These are phyloP conservation scores for Strigomonas galati DNA, from an alignment of 208 protist species.

Conservation along the genomic window DNA sequence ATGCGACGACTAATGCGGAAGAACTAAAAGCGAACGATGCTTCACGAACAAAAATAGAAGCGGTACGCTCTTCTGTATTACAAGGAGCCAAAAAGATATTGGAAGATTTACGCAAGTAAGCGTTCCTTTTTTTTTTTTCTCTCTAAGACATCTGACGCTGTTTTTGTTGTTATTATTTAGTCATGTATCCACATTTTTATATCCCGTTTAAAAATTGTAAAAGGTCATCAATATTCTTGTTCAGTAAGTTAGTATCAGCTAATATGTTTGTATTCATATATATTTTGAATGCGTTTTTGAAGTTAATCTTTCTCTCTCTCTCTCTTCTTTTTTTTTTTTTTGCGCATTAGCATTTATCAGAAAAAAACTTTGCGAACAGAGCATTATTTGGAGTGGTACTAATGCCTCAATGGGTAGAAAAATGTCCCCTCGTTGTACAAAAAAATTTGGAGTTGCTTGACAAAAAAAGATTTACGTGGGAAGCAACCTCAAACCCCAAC, in stretches of 20 bases:
- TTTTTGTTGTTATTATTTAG: background rate
- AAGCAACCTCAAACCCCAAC: slow-evolving; percentile 25
- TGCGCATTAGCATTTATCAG: background rate
- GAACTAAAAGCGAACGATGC: background rate
- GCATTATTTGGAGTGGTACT: background rate
- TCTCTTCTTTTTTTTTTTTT: background rate
- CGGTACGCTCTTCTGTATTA: background rate
- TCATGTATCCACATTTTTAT: too few relatives aligned
- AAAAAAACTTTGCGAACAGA: slow-evolving; percentile 1
- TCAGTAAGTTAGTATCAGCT: background rate
- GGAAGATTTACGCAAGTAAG: background rate
- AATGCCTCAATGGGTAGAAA: slow-evolving; percentile 13
- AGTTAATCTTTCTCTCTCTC: too few relatives aligned
- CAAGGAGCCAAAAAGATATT: background rate
- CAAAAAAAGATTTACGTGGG: background rate
- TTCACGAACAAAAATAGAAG: slow-evolving; percentile 3
- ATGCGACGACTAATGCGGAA: slow-evolving; percentile 15
- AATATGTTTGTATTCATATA: slow-evolving; percentile 5
- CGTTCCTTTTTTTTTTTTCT: background rate
- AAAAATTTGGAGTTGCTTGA: slow-evolving; percentile 6
- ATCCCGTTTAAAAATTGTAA: too few relatives aligned
- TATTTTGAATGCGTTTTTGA: slow-evolving; percentile 1
- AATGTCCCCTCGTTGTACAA: slow-evolving; percentile 13
- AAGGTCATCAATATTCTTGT: too few relatives aligned
- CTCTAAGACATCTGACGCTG: too few relatives aligned